Evolutionary conservation across 768 basidiomycete species (phyloP).

Genomic region (Suillus clintonianus): DNA sequence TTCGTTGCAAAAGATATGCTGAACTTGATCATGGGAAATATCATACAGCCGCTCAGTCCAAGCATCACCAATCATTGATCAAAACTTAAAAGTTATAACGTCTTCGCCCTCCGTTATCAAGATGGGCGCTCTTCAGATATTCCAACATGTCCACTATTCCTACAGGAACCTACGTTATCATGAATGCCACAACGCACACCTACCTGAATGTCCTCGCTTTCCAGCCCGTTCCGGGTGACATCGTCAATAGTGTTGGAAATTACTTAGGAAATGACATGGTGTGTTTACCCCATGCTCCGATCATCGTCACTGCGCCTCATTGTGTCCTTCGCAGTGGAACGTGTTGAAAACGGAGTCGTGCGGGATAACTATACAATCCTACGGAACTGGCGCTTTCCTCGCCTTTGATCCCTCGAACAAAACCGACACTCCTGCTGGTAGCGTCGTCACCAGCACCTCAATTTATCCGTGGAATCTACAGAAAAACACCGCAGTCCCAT

Average conservation of each 20-base stretch:
- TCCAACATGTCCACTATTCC: background rate
- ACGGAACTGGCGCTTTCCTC: conserved; percentile 8
- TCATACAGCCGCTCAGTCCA: no score
- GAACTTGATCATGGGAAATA: no score
- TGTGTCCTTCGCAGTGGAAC: conserved; percentile 8
- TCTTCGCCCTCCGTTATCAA: background rate
- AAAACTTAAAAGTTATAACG: no score
- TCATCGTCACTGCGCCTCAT: background rate
- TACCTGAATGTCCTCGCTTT: conserved; percentile 13
- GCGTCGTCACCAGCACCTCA: background rate
- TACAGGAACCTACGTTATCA: conserved; percentile 10
- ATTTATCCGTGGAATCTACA: conserved; percentile 6
- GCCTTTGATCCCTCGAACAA: background rate
- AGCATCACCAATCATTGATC: no score
- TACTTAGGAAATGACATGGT: conserved; percentile 11
- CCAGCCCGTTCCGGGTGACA: conserved; percentile 1
- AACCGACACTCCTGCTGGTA: background rate
- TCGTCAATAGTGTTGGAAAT: conserved; percentile 13
- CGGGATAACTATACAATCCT: conserved; percentile 6
- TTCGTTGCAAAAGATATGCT: background rate
- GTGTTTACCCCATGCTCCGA: background rate
- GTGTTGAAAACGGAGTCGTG: conserved; percentile 4
- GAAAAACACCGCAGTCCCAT: background rate
- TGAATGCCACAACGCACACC: conserved; percentile 13
- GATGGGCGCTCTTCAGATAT: background rate